Evolutionary conservation across 2,329 filamentous ascomycete genomes (phyloP), one percentile per base, ranked within the genome.

Genomic region (Akanthomyces dipterigenus): DNA sequence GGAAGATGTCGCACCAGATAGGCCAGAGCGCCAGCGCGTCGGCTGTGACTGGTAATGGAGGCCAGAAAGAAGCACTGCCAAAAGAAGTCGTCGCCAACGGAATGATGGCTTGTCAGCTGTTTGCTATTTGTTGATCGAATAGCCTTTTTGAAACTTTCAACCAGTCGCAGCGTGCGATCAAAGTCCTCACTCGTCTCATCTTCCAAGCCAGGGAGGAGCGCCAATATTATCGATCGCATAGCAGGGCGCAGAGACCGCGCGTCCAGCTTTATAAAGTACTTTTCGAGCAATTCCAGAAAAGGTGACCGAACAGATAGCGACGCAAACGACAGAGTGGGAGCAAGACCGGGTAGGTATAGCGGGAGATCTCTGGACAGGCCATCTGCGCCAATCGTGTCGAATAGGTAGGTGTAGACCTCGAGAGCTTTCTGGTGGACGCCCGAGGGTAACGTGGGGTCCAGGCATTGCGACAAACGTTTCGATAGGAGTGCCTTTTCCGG

Each of bases 151-250:
- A 98, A 86, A 61, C 83, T 86, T 67, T 95, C 88, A 51, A 98
- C 72, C 11, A 96, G 84, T 62, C 83, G 84, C 61, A 96, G 73
- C 1, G 93, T 96, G 59, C 90, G 84, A 64, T 98, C 93, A 72
- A 98, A 99, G 71, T 99, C 96, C 71, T 99, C 95, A 66, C 93
- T 96, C 9, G 91, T 96, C 72, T 98, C 95, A 66, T 99, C 95
- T 73, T 99, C 95, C 3, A 99, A 76, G 0, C 93, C 95, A 0
- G 95, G 95, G 3, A 99, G 78, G 34, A 99, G 79, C n/a, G 91
- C 88, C 22, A 99, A 78, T 63, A 98, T 87, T 16, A 98, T 85
- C 8, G 93, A 89, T 73, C 96, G 97, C 75, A 98, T 82, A 1
- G 93, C 92, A 3, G 95, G 92, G 18, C 93, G 85, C 50, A 99